Base-by-base conservation (phyloP, 1,284 basidiomycete species). In the Papiliotrema laurentii region DNA sequence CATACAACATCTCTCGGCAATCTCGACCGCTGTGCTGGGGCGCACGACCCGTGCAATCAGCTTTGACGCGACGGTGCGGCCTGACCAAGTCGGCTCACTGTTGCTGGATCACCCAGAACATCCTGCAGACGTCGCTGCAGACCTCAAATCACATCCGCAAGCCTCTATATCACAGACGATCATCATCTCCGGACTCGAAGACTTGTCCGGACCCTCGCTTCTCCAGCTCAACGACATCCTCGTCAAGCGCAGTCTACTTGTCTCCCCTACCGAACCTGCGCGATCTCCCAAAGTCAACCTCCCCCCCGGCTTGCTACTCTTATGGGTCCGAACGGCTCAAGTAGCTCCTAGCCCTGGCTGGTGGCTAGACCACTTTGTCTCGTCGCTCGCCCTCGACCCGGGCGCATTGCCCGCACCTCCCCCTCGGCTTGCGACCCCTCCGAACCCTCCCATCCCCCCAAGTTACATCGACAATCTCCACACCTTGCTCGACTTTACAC, bases 241-340 rank as follows among this genome's bases (percentile, higher is more conserved):
- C 9, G 42, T 41, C 2, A 54, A 45, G 16, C 34, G 48, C 7
- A 24, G 24, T 24, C 28, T 58, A 18, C 22, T 33, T 5, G 16
- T 34, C 27, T 28, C 35, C 43, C 26, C 27, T n/a, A 43, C 41
- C 35, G 43, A 24, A 18, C 26, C 37, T 5, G 26, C 18, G 18
- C 27, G 16, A 18, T 13, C n/a, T 4, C 28, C 22, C 39, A 21
- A 26, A 7, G 6, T 44, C 4, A 42, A 43, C 22, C 35, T 47
- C 11, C 41, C 49, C 24, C 44, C 44, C 27, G 41, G 44, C 19
- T 47, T 63, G 18, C 36, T 64, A 27, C 33, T 68, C 4, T 46
- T 73, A 0, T 71, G 71, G 69, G 56, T 70, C n/a, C 54, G 66
- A 33, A 59, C 59, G 22, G 56, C 60, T 31, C 52, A 35, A 25